Base-by-base conservation (phyloP, 768 basidiomycete species). In the Phaeotremella fagi region DNA sequence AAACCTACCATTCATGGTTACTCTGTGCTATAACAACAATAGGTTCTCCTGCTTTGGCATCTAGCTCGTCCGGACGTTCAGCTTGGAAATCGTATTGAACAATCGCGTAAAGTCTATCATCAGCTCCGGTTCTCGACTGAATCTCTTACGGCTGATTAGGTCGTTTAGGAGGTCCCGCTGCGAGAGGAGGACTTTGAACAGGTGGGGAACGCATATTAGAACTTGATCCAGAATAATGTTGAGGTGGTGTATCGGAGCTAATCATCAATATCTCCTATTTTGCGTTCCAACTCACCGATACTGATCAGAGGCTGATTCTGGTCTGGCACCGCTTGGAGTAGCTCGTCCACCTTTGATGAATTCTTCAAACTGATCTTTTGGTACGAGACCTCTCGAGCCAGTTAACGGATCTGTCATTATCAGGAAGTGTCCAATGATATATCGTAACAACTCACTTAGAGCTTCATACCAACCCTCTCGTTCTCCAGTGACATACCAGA, bases 1-100 rank as follows among this genome's bases (percentile, higher is more conserved):
- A 25, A 12, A 56, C 75, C 47, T 29, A 76, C 95, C 95, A 99
- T 74, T 99, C 95, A 60, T 90, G 89, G 70, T 98, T 99, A n/a
- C 92, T 97, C 74, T 98, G 95, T 0, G 95, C 95, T 52, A 98
- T 95, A 55, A 99, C 90, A 16, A 92, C 87, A 70, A 99, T 88
- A 6, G 88, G 81, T 66, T 99, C 95, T 29, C 92, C 94, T 0
- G 85, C 82, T 66, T 87, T 90, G 1, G 94, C 94, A 56, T 94
- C 92, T 42, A 99, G 83, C 69, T 99, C 95, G 71, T 99, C 95
- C 3, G 88, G 82, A 41, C 95, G 82, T 75, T 99, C 95, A n/a
- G 95, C 92, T 12, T 79, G 73, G 63, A 99, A 99, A 68, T 98
- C 92, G 68, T 97, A 94, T 57, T 90, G 82, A 24, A 99, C 95